Conservation (phyloP, 208 protist species). For the Wallacemonas sp. region DNA sequence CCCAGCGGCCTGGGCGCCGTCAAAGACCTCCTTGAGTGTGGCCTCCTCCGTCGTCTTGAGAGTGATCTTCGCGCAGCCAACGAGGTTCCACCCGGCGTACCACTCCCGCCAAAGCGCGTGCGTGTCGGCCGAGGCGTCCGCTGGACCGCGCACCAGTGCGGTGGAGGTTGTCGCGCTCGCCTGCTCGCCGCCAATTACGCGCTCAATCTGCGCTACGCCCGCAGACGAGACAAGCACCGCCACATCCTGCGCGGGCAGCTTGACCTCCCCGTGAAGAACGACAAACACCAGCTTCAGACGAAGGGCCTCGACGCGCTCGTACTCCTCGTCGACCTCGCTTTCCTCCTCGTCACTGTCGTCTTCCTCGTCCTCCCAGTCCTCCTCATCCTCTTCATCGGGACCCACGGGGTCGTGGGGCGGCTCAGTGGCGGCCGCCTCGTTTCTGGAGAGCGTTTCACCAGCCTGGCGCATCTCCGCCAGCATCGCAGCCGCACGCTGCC, state of each 20-base stretch:
- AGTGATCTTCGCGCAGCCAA: conserved; percentile 73
- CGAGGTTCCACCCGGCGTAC: conserved; percentile 68
- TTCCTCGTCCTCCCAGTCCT: conserved; percentile 19
- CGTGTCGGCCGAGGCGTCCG: not conserved
- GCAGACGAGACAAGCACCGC: conserved; percentile 45
- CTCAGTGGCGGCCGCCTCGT: not conserved
- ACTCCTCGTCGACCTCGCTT: conserved; percentile 39
- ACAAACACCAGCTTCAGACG: conserved; percentile 79
- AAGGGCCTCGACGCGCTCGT: conserved; percentile 49
- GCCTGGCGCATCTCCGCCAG: conserved; percentile 19
- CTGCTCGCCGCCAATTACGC: not conserved
- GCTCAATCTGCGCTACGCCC: conserved; percentile 45
- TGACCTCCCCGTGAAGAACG: conserved; percentile 48
- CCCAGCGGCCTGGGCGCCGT: conserved; percentile 21
- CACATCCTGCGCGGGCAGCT: conserved; percentile 43
- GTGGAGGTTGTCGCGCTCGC: not conserved
- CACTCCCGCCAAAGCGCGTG: conserved; percentile 47
- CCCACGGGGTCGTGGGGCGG: not conserved
- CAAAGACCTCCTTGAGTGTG: conserved; percentile 28
- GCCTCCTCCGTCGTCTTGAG: conserved; percentile 44
- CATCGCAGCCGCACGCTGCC: conserved; percentile 21
- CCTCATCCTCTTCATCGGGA: conserved; percentile 1
- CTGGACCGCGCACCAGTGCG: not conserved
- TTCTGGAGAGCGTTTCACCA: too few relatives aligned
- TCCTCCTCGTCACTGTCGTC: conserved; percentile 35